Evolutionary conservation across 768 basidiomycete species (phyloP).

Genomic region (Russula olivacea): DNA sequence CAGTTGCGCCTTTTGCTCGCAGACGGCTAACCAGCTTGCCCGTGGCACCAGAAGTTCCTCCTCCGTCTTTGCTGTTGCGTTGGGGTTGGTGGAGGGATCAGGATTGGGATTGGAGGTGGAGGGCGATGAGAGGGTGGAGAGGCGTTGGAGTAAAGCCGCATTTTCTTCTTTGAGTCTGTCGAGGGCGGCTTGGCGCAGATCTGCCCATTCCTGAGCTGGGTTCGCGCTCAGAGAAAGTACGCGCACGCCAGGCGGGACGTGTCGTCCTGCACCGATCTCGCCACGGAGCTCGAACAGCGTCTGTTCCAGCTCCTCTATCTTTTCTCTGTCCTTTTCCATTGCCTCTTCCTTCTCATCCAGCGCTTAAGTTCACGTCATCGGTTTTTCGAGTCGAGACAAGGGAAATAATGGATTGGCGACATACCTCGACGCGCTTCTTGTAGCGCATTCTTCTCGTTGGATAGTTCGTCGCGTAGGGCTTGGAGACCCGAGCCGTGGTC

Average conservation of each 20-base stretch:
- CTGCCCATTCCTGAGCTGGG: slow-evolving; percentile 78
- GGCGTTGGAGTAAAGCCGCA: slow-evolving; percentile 62
- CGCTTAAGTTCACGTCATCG: slow-evolving; percentile 33
- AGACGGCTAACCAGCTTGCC: slow-evolving; percentile 70
- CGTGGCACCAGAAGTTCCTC: slow-evolving; percentile 52
- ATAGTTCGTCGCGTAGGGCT: slow-evolving; percentile 39
- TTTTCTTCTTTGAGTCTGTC: slow-evolving; percentile 80
- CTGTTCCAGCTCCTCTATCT: slow-evolving; percentile 71
- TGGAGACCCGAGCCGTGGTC: slow-evolving; percentile 29
- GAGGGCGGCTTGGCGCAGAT: slow-evolving; percentile 66
- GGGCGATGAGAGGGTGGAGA: slow-evolving; percentile 47
- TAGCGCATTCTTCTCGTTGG: slow-evolving; percentile 31
- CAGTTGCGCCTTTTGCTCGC: slow-evolving; percentile 63
- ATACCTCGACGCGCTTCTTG: slow-evolving; percentile 40
- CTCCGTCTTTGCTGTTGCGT: slow-evolving; percentile 25
- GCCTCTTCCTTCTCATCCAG: slow-evolving; percentile 38
- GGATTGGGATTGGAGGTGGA: slow-evolving; percentile 17
- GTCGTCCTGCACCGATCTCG: slow-evolving; percentile 67
- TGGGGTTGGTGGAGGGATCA: slow-evolving; percentile 16
- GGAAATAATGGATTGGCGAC: neutral
- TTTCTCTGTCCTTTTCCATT: slow-evolving; percentile 38
- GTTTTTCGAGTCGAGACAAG: neutral
- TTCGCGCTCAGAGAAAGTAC: slow-evolving; percentile 69
- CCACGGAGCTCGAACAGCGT: slow-evolving; percentile 70
- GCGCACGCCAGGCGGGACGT: slow-evolving; percentile 65